Evolutionary conservation across 2,329 filamentous ascomycete genomes (phyloP).

Genomic region (Cordyceps fumosorosea): DNA sequence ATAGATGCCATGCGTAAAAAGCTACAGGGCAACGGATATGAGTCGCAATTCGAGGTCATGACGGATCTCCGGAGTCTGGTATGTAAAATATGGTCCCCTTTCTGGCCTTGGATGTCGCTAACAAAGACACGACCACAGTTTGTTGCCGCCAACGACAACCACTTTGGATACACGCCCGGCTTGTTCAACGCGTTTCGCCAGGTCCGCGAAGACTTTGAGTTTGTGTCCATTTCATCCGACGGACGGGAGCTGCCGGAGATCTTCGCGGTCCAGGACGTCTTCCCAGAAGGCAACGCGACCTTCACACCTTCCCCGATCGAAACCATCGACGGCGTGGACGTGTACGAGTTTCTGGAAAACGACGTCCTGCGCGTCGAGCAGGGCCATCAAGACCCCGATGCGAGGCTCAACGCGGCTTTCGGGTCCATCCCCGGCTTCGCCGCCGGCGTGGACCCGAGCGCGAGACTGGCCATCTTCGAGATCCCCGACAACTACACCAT

Average conservation of each 20-base stretch:
- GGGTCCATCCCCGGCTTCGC: background rate
- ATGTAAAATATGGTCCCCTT: no score
- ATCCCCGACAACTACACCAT: conserved; percentile 9
- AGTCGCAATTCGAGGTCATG: conserved; percentile 15
- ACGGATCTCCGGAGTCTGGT: conserved; percentile 14
- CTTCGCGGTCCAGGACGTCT: background rate
- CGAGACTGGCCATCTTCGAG: background rate
- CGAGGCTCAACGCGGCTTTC: background rate
- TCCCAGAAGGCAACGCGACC: background rate
- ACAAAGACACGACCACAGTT: background rate
- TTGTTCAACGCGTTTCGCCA: conserved; percentile 14
- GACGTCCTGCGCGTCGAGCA: no score
- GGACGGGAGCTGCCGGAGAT: background rate
- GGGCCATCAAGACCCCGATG: conserved; percentile 5
- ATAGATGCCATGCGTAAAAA: conserved; percentile 16
- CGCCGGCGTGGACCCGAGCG: no score
- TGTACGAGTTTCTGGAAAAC: conserved; percentile 1
- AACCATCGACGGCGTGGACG: conserved; percentile 2
- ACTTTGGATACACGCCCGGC: conserved; percentile 16
- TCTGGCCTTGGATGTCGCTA: background rate
- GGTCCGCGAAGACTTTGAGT: background rate
- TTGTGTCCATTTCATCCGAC: conserved; percentile 16
- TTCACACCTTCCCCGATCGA: background rate
- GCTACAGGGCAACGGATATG: conserved; percentile 14
- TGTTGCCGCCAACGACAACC: conserved; percentile 12